phyloP scores from a whole-genome alignment of 805 yeast species.

The Pichia thaimueangensis region DNA sequence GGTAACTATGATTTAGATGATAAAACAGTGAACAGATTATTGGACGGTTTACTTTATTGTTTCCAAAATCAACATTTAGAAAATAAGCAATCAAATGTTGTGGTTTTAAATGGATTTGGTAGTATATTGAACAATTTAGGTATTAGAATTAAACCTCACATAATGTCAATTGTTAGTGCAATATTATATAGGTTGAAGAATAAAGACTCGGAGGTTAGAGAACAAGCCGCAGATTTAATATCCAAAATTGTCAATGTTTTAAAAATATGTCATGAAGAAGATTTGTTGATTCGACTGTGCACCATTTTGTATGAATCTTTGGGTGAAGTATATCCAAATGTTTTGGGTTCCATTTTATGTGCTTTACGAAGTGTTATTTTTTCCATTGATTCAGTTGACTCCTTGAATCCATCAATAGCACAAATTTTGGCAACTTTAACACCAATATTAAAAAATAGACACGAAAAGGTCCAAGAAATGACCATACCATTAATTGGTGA shows the following conservation, averaged over 20 bases:
- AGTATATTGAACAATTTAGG: constrained; percentile 58
- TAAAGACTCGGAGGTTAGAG: constrained; percentile 64
- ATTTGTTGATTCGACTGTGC: constrained; percentile 59
- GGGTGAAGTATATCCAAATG: constrained; percentile 94
- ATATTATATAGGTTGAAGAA: constrained; percentile 68
- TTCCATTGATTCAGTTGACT: constrained; percentile 46
- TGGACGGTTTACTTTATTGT: constrained; percentile 76
- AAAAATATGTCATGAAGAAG: constrained; percentile 56
- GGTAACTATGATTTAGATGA: constrained; percentile 60
- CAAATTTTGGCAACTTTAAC: constrained; percentile 83
- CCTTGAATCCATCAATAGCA: constrained; percentile 72
- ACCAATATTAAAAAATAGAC: constrained; percentile 84
- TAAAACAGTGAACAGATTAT: constrained; percentile 51
- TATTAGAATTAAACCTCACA: constrained; percentile 57
- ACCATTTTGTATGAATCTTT: constrained; percentile 80
- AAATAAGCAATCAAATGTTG: constrained; percentile 30
- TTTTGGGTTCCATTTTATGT: constrained; percentile 73
- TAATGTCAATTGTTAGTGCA: constrained; percentile 66
- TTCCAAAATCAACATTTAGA: constrained; percentile 69
- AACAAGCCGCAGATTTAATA: constrained; percentile 78
- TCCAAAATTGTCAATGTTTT: constrained; percentile 60
- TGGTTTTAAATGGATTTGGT: constrained; percentile 58
- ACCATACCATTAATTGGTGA: constrained; percentile 74
- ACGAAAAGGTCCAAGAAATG: constrained; percentile 84
- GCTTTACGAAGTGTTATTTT: constrained; percentile 62